phyloP scores from a whole-genome alignment of 1,284 basidiomycete species.

The Lignosus rhinocerotis region DNA sequence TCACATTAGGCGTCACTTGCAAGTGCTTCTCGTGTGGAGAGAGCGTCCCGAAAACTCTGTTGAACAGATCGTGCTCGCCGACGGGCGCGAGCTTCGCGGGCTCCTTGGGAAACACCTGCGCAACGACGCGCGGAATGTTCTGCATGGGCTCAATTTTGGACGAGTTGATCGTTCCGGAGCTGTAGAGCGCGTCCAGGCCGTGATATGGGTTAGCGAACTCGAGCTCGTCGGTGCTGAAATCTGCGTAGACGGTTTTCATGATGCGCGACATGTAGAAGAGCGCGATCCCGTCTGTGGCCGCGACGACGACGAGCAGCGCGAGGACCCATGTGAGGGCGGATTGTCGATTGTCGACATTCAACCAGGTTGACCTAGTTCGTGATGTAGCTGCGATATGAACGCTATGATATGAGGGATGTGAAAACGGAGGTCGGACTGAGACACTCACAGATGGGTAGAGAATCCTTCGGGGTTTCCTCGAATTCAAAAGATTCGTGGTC shows the following conservation, averaged over 20 bases:
- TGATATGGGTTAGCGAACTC: conserved; percentile 28
- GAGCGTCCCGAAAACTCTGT: conserved; percentile 23
- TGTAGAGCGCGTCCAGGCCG: conserved; percentile 30
- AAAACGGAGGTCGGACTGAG: background rate
- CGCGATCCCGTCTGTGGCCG: conserved; percentile 12
- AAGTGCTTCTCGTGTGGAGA: conserved; percentile 27
- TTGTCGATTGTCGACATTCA: background rate
- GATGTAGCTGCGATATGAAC: background rate
- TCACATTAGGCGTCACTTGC: conserved; percentile 19
- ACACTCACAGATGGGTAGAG: background rate
- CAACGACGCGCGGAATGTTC: conserved; percentile 26
- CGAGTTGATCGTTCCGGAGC: conserved; percentile 19
- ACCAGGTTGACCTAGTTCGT: background rate
- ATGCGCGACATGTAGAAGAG: conserved; percentile 24
- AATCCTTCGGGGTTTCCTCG: background rate
- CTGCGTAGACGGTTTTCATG: conserved; percentile 18
- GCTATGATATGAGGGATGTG: background rate
- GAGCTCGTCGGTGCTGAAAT: conserved; percentile 16
- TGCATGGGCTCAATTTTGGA: conserved; percentile 25
- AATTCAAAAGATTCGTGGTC: conserved; percentile 5
- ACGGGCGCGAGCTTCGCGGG: conserved; percentile 25
- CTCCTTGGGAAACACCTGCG: conserved; percentile 23
- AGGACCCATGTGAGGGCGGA: conserved; percentile 8
- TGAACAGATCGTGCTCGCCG: conserved; percentile 26
- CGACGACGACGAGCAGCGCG: conserved; percentile 14